A percentile compares a stretch with the other conserved stretches of the same genome.
These are phyloP conservation scores for Paecilomyces dactylethromorphus DNA, from an alignment of 2,329 filamentous ascomycete species.

Conservation along the genomic window DNA sequence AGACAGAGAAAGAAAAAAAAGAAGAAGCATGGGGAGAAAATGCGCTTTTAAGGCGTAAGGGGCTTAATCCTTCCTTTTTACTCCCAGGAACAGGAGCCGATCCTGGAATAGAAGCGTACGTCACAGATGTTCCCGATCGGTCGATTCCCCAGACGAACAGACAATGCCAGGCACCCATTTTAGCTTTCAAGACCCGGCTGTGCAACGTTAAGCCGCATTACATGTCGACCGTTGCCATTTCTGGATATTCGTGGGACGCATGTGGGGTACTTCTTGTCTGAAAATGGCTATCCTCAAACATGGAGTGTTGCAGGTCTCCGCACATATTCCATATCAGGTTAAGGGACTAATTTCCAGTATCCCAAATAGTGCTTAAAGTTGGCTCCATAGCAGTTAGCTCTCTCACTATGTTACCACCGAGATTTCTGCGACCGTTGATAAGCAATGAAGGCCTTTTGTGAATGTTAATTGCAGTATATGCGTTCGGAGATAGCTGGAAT, in stretches of 20 bases:
- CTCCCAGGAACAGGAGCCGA: not conserved
- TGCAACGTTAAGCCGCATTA: not conserved
- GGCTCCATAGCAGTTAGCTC: not conserved
- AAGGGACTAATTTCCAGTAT: not conserved
- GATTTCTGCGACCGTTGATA: not conserved
- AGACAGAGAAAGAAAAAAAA: not conserved
- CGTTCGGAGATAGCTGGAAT: not conserved
- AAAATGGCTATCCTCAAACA: not conserved
- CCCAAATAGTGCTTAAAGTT: not conserved
- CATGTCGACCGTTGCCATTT: not conserved
- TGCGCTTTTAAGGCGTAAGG: not conserved
- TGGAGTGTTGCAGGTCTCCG: not conserved
- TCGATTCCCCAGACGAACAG: not conserved
- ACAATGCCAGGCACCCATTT: not conserved
- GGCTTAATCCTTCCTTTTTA: not conserved
- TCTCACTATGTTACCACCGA: not conserved
- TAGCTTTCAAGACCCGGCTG: not conserved
- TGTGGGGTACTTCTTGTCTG: not conserved
- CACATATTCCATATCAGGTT: not conserved
- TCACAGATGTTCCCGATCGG: constrained; percentile 1
- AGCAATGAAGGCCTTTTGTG: not conserved
- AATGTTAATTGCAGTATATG: not conserved
- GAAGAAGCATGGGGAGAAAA: not conserved
- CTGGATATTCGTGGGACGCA: not conserved
- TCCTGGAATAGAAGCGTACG: not conserved